Conservation (phyloP, 805 yeast species). For the Barnettozyma californica region DNA sequence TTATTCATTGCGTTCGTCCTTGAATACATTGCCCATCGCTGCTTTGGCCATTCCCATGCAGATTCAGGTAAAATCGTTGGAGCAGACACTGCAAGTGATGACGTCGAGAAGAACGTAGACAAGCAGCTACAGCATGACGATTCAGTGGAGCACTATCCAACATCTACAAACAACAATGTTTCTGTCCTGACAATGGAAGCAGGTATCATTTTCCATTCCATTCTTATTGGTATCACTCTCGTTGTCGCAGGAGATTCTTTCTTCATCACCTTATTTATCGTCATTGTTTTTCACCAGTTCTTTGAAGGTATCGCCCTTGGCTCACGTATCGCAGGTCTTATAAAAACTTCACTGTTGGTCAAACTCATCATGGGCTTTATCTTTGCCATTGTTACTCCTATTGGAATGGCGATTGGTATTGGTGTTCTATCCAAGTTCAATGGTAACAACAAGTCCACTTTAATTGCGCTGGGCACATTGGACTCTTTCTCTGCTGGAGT, state of each 20-base stretch:
- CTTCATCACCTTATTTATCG: slow-evolving; percentile 63
- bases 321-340: slow-evolving; percentile 56
- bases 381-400: slow-evolving; percentile 58
- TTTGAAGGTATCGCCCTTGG: slow-evolving; percentile 85
- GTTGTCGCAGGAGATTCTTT: slow-evolving; percentile 67
- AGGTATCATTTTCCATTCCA: slow-evolving; percentile 76
- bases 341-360: slow-evolving; percentile 30
- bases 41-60: background rate
- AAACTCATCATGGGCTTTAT: slow-evolving; percentile 49
- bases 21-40: slow-evolving; percentile 14
- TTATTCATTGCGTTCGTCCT: slow-evolving; percentile 14
- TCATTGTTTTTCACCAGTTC: slow-evolving; percentile 61
- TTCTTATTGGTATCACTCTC: slow-evolving; percentile 69
- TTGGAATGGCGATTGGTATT: slow-evolving; percentile 71
- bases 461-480: slow-evolving; percentile 61
- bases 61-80: background rate
- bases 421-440: slow-evolving; percentile 60
- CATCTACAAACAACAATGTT: background rate
- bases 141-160: background rate
- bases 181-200: slow-evolving; percentile 56
- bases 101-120: slow-evolving; percentile 1
- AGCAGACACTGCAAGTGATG: background rate
- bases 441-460: slow-evolving; percentile 49
- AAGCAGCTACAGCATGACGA: slow-evolving; percentile 2
- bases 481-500: slow-evolving; percentile 75